Evolutionary conservation across 2,329 filamentous ascomycete species (phyloP), one percentile per base, ranked within the genome.

Genomic region (Penicillium griseofulvum): DNA sequence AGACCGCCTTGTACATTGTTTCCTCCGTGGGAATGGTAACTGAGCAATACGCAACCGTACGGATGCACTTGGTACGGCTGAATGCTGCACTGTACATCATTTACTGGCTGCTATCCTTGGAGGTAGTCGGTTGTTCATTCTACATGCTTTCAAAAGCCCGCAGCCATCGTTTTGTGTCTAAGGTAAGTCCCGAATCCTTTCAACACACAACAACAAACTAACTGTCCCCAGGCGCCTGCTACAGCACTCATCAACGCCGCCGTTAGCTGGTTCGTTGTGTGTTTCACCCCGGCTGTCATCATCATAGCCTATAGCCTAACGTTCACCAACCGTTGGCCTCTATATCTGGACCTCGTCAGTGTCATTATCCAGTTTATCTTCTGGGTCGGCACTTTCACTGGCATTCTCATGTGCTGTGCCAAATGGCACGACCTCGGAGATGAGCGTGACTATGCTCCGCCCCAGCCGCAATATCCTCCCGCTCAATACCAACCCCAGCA

Each of bases 91-190:
- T 55, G 2, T n/a, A 31, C 1, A 59, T 66, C 16, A 26, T 66
- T 10, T 64, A 52, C 22, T 66, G 58, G 53, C 4, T 63, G 3
- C 37, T 60, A 5, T 62, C 66, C 3, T 6, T 66, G 53, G 66
- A 68, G 39, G 56, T 67, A 11, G 36, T 68, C 7, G 44, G 49
- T 6, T 67, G 63, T 59, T n/a, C 50, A 1, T 49, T 63, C 12
- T 64, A 62, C 44, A 43, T 59, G n/a, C 37, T 49, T 7, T 38
- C 54, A 17, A 66, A 65, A 47, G 56, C 55, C 9, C 52, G 55
- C 1, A 53, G 39, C 5, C 45, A 54, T 31, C 54, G 55, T 7
- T 63, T 59, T 17, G 16, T 47, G n/a, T 60, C 62, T 0, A 61
- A 51, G 49, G 65, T 66, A 54, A 56, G 55, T 34, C 9, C 29